Evolutionary conservation across 352 stramenopile species (phyloP).

Genomic region (Globisporangium camurandrum): DNA sequence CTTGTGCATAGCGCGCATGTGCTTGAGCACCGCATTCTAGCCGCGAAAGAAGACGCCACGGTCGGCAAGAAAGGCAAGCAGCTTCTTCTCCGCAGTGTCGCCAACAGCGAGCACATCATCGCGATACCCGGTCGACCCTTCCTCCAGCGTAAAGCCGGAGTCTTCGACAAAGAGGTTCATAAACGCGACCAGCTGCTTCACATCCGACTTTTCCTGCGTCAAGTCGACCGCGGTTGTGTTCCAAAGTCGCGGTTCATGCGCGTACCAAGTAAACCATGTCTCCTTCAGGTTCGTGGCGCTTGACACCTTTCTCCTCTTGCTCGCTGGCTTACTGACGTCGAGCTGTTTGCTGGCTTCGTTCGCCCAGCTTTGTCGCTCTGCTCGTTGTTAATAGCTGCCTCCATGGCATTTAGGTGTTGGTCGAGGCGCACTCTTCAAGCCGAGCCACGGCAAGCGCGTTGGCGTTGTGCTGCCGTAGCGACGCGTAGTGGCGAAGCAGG

Average conservation of each 20-base stretch:
- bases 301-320: not conserved
- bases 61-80: not conserved
- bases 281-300: slow-evolving; percentile 1
- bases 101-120: not conserved
- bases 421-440: not conserved
- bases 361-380: not conserved
- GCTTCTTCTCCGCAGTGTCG: not conserved
- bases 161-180: slow-evolving; percentile 1
- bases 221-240: not conserved
- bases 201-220: not conserved
- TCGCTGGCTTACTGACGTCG: not conserved
- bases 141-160: not conserved
- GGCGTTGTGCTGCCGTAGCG: not conserved
- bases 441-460: not conserved
- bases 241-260: not conserved
- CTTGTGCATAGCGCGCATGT: not conserved
- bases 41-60: not conserved
- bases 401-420: not conserved
- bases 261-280: not conserved
- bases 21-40: not conserved
- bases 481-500: not conserved
- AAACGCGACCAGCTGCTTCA: not conserved
- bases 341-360: not conserved
- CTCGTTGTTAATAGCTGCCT: not conserved
- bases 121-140: not conserved